A percentile compares a stretch with the other conserved stretches of the same genome.
Conservation (phyloP, 208 protist species). For the Leishmania mexicana region DNA sequence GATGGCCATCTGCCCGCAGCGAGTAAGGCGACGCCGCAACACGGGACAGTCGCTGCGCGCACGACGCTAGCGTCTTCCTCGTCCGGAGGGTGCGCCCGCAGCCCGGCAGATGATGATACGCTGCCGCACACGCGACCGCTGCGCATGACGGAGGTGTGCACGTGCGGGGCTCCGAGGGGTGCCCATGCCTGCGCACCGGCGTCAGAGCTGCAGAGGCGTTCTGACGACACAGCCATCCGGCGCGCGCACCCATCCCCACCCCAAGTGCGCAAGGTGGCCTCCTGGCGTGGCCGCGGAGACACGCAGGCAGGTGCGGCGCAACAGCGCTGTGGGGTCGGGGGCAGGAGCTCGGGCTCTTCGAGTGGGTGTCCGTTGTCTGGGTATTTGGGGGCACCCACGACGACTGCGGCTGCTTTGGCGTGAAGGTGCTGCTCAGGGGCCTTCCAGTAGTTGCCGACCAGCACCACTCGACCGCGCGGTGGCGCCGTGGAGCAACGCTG, state of each 20-base stretch:
- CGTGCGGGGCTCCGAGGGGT: no score
- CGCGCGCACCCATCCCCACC: no score
- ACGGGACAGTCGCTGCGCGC: neutral
- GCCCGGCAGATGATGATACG: neutral
- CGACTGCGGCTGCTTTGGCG: neutral
- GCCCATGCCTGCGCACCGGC: neutral
- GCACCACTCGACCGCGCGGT: neutral
- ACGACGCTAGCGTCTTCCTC: neutral
- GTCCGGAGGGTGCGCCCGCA: no score
- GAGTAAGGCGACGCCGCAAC: neutral
- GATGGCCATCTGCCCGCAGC: neutral
- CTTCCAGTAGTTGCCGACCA: neutral
- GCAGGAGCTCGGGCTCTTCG: neutral
- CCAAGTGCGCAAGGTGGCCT: neutral
- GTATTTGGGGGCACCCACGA: neutral
- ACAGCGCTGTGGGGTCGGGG: neutral
- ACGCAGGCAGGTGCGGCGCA: neutral
- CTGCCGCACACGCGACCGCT: neutral
- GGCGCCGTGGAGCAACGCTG: neutral
- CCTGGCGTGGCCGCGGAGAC: neutral
- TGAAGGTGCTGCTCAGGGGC: neutral
- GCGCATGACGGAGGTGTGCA: neutral
- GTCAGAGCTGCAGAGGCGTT: neutral
- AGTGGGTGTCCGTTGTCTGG: neutral
- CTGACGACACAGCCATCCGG: neutral